Conservation (phyloP, 1,284 basidiomycete species). For the Fomes fomentarius region DNA sequence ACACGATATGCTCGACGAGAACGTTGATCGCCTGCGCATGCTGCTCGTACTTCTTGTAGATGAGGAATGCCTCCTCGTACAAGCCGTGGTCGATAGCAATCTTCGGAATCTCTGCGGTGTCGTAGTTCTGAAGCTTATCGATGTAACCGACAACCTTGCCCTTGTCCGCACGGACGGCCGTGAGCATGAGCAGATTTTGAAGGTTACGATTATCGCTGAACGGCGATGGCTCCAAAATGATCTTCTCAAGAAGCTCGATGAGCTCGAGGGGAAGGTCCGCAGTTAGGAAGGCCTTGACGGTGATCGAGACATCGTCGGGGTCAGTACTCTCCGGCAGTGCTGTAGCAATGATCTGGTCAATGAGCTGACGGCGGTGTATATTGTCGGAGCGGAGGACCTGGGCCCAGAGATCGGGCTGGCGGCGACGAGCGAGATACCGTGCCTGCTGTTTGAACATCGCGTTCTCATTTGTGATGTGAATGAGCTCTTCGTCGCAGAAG, state of each 20-base stretch:
- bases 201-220: constrained; percentile 98
- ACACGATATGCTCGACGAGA: constrained; percentile 97
- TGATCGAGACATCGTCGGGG: constrained; percentile 97
- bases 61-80: constrained; percentile 95
- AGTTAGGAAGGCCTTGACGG: constrained; percentile 98
- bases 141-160: constrained; percentile 99
- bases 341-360: constrained; percentile 96
- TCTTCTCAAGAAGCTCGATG: constrained; percentile 98
- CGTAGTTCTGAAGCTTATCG: constrained; percentile 96
- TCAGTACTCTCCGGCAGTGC: constrained; percentile 98
- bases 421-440: constrained; percentile 96
- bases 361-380: constrained; percentile 89
- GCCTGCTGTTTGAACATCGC: constrained; percentile 99
- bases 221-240: constrained; percentile 95
- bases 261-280: constrained; percentile 97
- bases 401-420: constrained; percentile 95
- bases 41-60: constrained; percentile 95
- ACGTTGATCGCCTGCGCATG: constrained; percentile 97
- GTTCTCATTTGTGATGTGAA: constrained; percentile 98
- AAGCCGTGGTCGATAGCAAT: constrained; percentile 97
- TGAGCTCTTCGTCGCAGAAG: constrained; percentile 98
- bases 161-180: constrained; percentile 97
- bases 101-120: constrained; percentile 93
- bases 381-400: constrained; percentile 93
- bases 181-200: constrained; percentile 94